Percentiles rank a stretch among this genome's conserved stretches.
These are phyloP conservation scores for Salix brachista DNA, from an alignment of 345 rosid genomes.

Conservation along the genomic window DNA sequence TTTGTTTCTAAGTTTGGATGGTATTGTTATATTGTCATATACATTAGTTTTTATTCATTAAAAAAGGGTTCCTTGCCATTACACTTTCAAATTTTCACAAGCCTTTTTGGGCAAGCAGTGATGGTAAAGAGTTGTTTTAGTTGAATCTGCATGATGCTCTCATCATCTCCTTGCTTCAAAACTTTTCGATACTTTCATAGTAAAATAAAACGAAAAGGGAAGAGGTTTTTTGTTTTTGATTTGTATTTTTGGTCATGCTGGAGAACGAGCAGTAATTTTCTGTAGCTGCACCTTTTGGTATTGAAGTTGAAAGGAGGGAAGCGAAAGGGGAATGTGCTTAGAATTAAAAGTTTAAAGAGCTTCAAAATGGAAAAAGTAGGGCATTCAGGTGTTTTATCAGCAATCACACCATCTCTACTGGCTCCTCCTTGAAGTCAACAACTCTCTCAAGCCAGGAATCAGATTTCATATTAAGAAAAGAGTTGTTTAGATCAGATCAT, in stretches of 20 bases:
- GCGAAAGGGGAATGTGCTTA: not conserved
- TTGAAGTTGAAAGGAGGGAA: not conserved
- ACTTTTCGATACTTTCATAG: not conserved
- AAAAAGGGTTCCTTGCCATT: not conserved
- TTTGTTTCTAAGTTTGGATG: not conserved
- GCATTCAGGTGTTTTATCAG: not conserved
- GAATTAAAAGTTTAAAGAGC: not conserved
- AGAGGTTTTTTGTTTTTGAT: not conserved
- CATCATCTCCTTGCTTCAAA: not conserved
- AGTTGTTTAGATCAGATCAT: not conserved
- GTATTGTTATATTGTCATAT: not conserved
- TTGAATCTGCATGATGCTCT: not conserved
- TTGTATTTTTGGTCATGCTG: not conserved
- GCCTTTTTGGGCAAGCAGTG: not conserved
- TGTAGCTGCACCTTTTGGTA: not conserved
- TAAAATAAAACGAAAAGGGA: not conserved
- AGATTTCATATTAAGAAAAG: not conserved
- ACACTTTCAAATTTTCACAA: not conserved
- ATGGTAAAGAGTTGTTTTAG: not conserved
- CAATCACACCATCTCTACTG: not conserved
- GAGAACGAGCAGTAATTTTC: not conserved
- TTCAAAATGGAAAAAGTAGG: not conserved
- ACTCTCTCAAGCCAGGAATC: conserved; percentile 22
- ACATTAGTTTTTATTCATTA: not conserved
- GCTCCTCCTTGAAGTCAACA: not conserved